Evolutionary conservation across 2,329 filamentous ascomycete genomes (phyloP).

Genomic region (Ceratocystis colombiana): DNA sequence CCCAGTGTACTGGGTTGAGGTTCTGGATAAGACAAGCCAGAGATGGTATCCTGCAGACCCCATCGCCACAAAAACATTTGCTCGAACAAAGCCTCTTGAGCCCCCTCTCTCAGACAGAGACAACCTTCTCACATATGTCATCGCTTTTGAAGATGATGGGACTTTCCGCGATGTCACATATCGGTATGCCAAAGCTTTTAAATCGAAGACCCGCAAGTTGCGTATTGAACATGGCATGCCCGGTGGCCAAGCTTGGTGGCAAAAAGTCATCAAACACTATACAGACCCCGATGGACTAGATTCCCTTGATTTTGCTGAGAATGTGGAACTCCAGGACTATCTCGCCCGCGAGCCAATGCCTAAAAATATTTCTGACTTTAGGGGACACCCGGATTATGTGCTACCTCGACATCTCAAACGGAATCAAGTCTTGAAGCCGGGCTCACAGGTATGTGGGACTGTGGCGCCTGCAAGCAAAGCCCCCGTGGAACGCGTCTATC

Average conservation of each 20-base stretch:
- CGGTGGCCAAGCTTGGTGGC: slow-evolving; percentile 45
- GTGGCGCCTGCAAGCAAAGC: slow-evolving; percentile 57
- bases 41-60: slow-evolving; percentile 89
- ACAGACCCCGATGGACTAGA: slow-evolving; percentile 34
- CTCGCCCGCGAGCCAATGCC: slow-evolving; percentile 76
- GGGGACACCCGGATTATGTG: slow-evolving; percentile 72
- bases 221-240: slow-evolving; percentile 55
- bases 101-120: slow-evolving; percentile 67
- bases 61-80: slow-evolving; percentile 65
- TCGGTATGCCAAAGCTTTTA: slow-evolving; percentile 78
- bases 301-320: slow-evolving; percentile 75
- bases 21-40: slow-evolving; percentile 72
- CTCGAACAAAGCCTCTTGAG: slow-evolving; percentile 66
- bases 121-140: slow-evolving; percentile 71
- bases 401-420: slow-evolving; percentile 73
- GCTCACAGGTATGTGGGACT: slow-evolving; percentile 61
- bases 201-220: slow-evolving; percentile 73
- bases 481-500: slow-evolving; percentile 66
- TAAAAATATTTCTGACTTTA: slow-evolving; percentile 75
- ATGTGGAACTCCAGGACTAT: slow-evolving; percentile 60
- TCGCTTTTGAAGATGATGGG: slow-evolving; percentile 75
- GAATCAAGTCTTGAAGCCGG: slow-evolving; percentile 71
- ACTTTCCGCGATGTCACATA: slow-evolving; percentile 74
- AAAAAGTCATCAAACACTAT: slow-evolving; percentile 42
- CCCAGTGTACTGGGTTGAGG: slow-evolving; percentile 91